Evolutionary conservation across 176 grass and related monocot species (phyloP).

Genomic region (Hordeum marinum): DNA sequence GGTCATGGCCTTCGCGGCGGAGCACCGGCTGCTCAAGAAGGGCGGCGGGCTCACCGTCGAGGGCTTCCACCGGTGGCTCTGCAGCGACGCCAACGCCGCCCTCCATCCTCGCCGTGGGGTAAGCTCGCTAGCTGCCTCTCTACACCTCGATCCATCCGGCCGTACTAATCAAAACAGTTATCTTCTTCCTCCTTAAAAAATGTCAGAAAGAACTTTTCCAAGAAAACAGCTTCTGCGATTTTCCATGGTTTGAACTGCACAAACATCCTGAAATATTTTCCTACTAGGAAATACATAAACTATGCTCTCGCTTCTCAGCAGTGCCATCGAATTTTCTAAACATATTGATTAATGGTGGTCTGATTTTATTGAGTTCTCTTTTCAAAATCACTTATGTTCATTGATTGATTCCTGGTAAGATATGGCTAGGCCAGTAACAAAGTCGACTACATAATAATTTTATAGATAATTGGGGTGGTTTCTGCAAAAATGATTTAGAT

Average conservation of each 20-base stretch:
- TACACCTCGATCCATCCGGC: background rate
- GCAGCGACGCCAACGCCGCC: conserved; percentile 55
- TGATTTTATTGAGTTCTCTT: background rate
- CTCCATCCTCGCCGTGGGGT: conserved; percentile 29
- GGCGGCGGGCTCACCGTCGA: conserved; percentile 50
- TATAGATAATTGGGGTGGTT: background rate
- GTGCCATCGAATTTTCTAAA: background rate
- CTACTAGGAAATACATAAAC: background rate
- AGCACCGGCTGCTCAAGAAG: conserved; percentile 51
- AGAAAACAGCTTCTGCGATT: background rate
- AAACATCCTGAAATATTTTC: background rate
- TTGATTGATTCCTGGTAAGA: background rate
- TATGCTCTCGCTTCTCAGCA: background rate
- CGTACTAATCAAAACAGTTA: background rate
- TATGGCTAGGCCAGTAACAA: background rate
- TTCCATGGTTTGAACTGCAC: background rate
- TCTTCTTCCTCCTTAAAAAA: background rate
- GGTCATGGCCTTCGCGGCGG: conserved; percentile 44
- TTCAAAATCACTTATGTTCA: background rate
- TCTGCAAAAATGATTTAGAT: background rate
- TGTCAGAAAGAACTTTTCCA: background rate
- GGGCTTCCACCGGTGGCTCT: conserved; percentile 57
- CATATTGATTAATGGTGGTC: background rate
- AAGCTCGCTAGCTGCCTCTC: background rate
- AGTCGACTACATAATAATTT: background rate